A percentile compares a stretch with the other conserved stretches of the same genome.
phyloP scores from a whole-genome alignment of 176 grass and related monocot species.

The Oryza punctata region DNA sequence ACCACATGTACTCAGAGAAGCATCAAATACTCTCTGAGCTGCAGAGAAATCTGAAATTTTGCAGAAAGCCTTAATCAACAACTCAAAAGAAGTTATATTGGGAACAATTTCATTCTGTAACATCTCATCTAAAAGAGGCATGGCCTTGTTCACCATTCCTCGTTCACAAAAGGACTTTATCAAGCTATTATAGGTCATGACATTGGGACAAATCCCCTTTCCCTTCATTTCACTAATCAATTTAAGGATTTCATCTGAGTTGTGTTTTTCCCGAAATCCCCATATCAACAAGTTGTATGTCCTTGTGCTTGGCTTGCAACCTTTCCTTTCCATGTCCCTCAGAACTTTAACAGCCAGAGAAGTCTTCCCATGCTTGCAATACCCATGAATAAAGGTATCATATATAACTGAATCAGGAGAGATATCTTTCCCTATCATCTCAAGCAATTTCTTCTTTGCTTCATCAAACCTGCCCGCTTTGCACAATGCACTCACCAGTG shows the following conservation, averaged over 20 bases:
- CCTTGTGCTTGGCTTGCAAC: conserved; percentile 76
- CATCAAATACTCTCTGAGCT: conserved; percentile 69
- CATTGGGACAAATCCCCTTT: conserved; percentile 64
- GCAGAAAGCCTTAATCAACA: conserved; percentile 84
- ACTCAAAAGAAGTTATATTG: conserved; percentile 75
- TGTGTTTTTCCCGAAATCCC: conserved; percentile 70
- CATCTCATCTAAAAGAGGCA: conserved; percentile 90
- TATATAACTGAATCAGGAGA: conserved; percentile 78
- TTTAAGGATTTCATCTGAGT: conserved; percentile 75
- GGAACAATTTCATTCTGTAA: conserved; percentile 76
- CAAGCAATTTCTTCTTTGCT: conserved; percentile 80
- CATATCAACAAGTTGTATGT: conserved; percentile 92
- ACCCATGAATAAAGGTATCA: conserved; percentile 78
- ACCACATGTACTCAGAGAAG: conserved; percentile 75
- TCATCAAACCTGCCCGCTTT: conserved; percentile 72
- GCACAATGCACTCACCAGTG: conserved; percentile 72
- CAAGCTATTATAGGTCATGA: conserved; percentile 84
- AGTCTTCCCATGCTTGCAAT: conserved; percentile 81
- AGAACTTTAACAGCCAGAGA: conserved; percentile 81
- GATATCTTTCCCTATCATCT: conserved; percentile 83
- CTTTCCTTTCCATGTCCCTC: conserved; percentile 92
- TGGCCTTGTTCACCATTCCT: conserved; percentile 61
- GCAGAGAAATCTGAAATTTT: conserved; percentile 62
- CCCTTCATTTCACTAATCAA: conserved; percentile 86
- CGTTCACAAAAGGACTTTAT: conserved; percentile 69